Evolutionary conservation across 2,329 filamentous ascomycete species (phyloP).

Genomic region (Macrophomina pseudophaseolina): DNA sequence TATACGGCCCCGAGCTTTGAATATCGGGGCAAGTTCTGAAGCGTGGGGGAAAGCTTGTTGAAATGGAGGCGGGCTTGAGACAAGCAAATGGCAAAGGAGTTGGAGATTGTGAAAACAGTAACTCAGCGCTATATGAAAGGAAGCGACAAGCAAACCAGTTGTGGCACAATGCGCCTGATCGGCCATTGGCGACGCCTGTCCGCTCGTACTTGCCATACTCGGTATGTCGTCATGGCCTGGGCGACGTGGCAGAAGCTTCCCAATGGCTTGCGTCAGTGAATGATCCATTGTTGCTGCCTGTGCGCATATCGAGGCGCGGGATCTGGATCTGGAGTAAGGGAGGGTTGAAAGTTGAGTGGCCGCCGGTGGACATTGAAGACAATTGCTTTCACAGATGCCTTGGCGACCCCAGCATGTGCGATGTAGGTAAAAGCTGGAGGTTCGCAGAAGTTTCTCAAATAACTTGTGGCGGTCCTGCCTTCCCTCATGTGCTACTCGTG

Average conservation of each 20-base stretch:
- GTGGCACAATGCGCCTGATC: not conserved
- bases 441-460: not conserved
- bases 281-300: no score
- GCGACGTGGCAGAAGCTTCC: not conserved
- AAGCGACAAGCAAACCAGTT: not conserved
- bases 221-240: not conserved
- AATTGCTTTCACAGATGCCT: not conserved
- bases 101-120: not conserved
- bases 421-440: not conserved
- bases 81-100: not conserved
- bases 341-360: not conserved
- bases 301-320: not conserved
- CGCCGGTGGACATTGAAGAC: not conserved
- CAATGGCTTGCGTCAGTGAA: not conserved
- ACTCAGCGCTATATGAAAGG: not conserved
- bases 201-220: slow-evolving; percentile 1
- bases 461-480: not conserved
- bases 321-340: not conserved
- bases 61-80: not conserved
- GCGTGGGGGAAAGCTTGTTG: not conserved
- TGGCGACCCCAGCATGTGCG: not conserved
- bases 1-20: not conserved
- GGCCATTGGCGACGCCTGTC: not conserved
- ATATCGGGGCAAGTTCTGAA: not conserved
- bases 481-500: not conserved